Evolutionary conservation across 192 early-diverging fungal genomes (phyloP).

Genomic region (Dissophora globulifera): DNA sequence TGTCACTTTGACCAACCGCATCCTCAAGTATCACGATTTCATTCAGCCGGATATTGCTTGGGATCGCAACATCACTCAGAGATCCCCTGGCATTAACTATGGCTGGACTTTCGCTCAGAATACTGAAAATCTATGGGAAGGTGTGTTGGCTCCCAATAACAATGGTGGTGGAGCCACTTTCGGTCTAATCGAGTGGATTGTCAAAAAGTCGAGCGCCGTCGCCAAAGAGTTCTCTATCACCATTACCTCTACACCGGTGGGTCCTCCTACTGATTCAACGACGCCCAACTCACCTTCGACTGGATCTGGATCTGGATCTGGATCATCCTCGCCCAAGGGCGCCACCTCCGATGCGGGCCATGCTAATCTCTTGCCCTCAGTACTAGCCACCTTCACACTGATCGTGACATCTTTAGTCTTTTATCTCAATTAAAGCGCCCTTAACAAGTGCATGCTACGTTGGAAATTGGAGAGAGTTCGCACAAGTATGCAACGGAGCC

Average conservation of each 20-base stretch:
- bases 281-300: background rate
- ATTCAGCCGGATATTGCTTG: constrained; percentile 55
- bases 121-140: constrained; percentile 37
- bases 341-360: background rate
- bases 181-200: constrained; percentile 60
- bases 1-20: constrained; percentile 52
- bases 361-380: background rate
- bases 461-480: too few relatives aligned
- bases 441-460: too few relatives aligned
- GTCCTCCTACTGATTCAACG: constrained; percentile 2
- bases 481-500: too few relatives aligned
- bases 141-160: constrained; percentile 17
- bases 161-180: constrained; percentile 48
- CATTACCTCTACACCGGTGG: constrained; percentile 26
- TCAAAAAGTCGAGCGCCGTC: constrained; percentile 46
- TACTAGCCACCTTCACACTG: background rate
- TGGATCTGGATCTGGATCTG: background rate
- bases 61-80: constrained; percentile 58
- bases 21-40: constrained; percentile 53
- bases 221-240: constrained; percentile 40
- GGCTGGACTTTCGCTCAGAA: constrained; percentile 53
- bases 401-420: background rate
- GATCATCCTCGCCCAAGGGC: background rate
- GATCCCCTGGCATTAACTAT: constrained; percentile 57
- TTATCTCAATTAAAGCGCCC: too few relatives aligned